phyloP scores from a whole-genome alignment of 1,139 yeast genomes.

The Kluyveromyces marxianus region DNA sequence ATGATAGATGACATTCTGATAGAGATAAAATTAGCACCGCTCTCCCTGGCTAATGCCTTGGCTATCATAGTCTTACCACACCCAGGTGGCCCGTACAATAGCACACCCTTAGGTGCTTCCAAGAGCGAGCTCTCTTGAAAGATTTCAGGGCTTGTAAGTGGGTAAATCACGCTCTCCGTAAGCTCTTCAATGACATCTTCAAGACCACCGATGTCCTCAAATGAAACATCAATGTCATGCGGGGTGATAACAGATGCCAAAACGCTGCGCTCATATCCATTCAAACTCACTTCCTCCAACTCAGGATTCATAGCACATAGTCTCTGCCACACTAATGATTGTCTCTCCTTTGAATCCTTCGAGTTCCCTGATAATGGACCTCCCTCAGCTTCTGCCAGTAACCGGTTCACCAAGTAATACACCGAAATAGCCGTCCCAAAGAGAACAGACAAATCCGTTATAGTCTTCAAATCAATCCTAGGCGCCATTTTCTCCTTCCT shows the following conservation, averaged over 20 bases:
- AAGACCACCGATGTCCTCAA: conserved; percentile 82
- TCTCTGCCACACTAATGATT: conserved; percentile 53
- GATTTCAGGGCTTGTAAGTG: conserved; percentile 54
- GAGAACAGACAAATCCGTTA: conserved; percentile 63
- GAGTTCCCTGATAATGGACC: conserved; percentile 46
- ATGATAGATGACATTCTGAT: conserved; percentile 89
- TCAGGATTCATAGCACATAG: conserved; percentile 54
- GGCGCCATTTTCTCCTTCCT: conserved; percentile 23
- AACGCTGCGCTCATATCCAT: conserved; percentile 71
- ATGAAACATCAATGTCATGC: conserved; percentile 66
- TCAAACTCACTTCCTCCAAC: conserved; percentile 46
- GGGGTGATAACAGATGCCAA: conserved; percentile 78
- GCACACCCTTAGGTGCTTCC: conserved; percentile 91
- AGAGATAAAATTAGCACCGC: conserved; percentile 87
- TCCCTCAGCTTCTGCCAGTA: conserved; percentile 43
- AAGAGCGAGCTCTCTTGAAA: conserved; percentile 40
- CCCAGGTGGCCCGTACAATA: conserved; percentile 94
- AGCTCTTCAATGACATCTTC: conserved; percentile 76
- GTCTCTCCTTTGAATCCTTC: conserved; percentile 61
- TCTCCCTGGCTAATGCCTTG: conserved; percentile 86
- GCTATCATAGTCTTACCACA: conserved; percentile 98
- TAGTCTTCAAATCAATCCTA: conserved; percentile 46
- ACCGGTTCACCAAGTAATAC: conserved; percentile 58
- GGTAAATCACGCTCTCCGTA: conserved; percentile 80
- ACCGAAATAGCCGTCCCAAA: conserved; percentile 80